phyloP scores from a whole-genome alignment of 805 yeast species.

The Scheffersomyces lignosus region DNA sequence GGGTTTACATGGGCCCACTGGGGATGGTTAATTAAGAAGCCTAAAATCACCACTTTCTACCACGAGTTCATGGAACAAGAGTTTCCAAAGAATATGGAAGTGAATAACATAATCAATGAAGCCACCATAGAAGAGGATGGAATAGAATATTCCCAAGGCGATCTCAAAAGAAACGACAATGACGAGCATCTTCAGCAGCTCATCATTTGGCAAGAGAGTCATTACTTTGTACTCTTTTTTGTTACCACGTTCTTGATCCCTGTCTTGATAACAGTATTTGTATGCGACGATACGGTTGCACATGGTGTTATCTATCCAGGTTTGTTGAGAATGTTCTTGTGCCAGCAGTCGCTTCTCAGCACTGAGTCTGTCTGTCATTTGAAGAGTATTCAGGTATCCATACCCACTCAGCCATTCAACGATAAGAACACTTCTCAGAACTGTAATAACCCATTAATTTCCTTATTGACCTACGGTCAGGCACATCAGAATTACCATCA shows the following conservation, averaged over 20 bases:
- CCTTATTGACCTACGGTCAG: conserved; percentile 80
- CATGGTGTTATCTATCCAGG: conserved; percentile 67
- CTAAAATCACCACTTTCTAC: conserved; percentile 37
- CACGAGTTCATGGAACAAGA: conserved; percentile 37
- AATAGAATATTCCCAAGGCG: conserved; percentile 7
- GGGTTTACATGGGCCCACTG: conserved; percentile 83
- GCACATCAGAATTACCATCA: conserved; percentile 93
- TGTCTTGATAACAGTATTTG: conserved; percentile 17
- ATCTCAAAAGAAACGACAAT: conserved; percentile 10
- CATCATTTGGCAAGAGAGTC: conserved; percentile 36
- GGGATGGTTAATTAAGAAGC: conserved; percentile 81
- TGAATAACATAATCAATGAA: conserved; percentile 8
- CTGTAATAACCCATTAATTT: conserved; percentile 57
- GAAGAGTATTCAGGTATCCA: conserved; percentile 60
- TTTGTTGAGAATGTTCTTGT: conserved; percentile 61
- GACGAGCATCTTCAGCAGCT: conserved; percentile 18
- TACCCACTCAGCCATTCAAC: conserved; percentile 51
- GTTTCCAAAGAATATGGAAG: conserved; percentile 20
- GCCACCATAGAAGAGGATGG: conserved; percentile 6
- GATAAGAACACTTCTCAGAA: conserved; percentile 69
- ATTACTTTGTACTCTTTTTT: conserved; percentile 26
- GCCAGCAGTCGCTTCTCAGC: conserved; percentile 78
- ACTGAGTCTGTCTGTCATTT: conserved; percentile 83
- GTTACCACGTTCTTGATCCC: conserved; percentile 35
- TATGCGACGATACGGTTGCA: conserved; percentile 31